phyloP scores from a whole-genome alignment of 2,329 filamentous ascomycete species.

The Leptographium flavum region DNA sequence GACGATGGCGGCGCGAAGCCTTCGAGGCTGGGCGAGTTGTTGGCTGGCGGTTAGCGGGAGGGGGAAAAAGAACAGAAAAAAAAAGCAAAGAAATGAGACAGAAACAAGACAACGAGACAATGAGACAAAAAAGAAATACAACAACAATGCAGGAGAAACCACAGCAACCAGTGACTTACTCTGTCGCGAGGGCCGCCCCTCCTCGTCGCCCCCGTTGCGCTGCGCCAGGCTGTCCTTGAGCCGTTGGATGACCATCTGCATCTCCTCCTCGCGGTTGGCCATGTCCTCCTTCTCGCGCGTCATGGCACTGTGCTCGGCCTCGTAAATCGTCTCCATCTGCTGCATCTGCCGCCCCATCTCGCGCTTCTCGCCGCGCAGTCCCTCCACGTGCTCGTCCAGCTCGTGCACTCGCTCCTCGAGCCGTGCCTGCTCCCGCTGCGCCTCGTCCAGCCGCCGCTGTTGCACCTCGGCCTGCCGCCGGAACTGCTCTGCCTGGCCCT shows the following conservation, averaged over 20 bases:
- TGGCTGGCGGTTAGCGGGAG: conserved; percentile 14
- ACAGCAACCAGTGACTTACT: conserved; percentile 21
- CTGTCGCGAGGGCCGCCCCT: conserved; percentile 42
- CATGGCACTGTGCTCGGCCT: conserved; percentile 74
- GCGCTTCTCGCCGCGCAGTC: conserved; percentile 69
- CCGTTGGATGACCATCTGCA: conserved; percentile 79
- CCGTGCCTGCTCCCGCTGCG: conserved; percentile 65
- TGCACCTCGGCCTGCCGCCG: conserved; percentile 76
- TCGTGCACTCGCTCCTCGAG: conserved; percentile 83
- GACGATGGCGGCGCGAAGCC: conserved; percentile 76
- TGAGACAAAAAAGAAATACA: background rate
- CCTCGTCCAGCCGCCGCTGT: conserved; percentile 76
- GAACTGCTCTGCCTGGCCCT: conserved; percentile 61
- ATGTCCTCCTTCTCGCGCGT: conserved; percentile 88
- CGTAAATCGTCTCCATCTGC: conserved; percentile 86
- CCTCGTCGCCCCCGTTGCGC: conserved; percentile 46
- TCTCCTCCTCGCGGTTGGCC: conserved; percentile 69
- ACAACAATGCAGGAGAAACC: background rate
- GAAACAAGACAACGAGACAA: background rate
- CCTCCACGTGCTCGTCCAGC: conserved; percentile 68
- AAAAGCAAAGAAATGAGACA: background rate
- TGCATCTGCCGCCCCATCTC: conserved; percentile 71
- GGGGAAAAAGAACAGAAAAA: background rate
- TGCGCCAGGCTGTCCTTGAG: conserved; percentile 81
- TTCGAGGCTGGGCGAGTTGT: conserved; percentile 55